These are phyloP conservation scores for Malus hybrid DNA, from an alignment of 331 rosid species.

Conservation along the genomic window DNA sequence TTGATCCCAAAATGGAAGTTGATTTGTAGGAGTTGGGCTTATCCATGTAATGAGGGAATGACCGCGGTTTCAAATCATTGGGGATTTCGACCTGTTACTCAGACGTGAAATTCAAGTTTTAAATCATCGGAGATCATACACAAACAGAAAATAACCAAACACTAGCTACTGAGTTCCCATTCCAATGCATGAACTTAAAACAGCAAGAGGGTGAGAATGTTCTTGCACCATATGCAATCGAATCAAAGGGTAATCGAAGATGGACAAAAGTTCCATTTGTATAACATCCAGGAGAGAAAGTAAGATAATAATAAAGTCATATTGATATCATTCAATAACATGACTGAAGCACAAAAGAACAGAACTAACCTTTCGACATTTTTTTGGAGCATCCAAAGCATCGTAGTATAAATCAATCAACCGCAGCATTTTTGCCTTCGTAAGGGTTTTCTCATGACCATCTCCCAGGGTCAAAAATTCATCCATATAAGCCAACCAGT, in stretches of 20 bases:
- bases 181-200: background rate
- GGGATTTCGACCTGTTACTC: conserved; percentile 49
- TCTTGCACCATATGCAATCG: background rate
- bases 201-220: background rate
- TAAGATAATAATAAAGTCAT: background rate
- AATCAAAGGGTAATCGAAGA: background rate
- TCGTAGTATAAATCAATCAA: conserved; percentile 57
- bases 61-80: conserved; percentile 22
- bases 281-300: background rate
- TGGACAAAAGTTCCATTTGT: background rate
- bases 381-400: conserved; percentile 74
- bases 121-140: background rate
- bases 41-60: conserved; percentile 66
- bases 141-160: background rate
- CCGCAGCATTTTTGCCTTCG: conserved; percentile 37
- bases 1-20: conserved; percentile 55
- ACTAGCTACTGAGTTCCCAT: background rate
- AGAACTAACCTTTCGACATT: conserved; percentile 62
- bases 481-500: conserved; percentile 71
- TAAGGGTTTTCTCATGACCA: conserved; percentile 17
- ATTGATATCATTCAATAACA: background rate
- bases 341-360: background rate
- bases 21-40: conserved; percentile 36
- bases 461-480: conserved; percentile 35
- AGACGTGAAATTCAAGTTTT: background rate